Base-by-base conservation (phyloP, 768 basidiomycete genomes). In the Collybia mongolica region DNA sequence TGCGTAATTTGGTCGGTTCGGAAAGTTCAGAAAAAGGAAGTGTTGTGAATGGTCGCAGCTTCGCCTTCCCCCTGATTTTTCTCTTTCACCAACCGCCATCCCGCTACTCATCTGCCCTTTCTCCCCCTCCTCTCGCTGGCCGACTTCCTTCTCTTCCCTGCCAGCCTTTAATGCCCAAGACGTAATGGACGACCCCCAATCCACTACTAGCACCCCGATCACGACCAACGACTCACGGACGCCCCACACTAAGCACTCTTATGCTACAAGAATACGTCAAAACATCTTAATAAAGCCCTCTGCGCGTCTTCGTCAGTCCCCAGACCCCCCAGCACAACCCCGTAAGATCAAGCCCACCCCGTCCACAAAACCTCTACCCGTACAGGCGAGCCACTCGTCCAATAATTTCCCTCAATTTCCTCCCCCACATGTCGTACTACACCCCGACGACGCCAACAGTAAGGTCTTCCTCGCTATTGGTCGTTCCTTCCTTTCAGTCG, bases 381-480 rank as follows among this genome's bases (percentile, higher is more conserved):
- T 57, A 48, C 22, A 54, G 15, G 23, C 44, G 5, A 38, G 24
- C 48, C 20, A 46, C 40, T 40, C 52, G 44, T 3, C 32, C 3
- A 41, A 58, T 52, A 49, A 60, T 37, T 53, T 64, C 15, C 72
- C 77, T 22, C 50, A 65, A 11, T 88, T 87, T 58, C 86, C 88
- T 2, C 79, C 86, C 0, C 75, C 78, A 2, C 66, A 82, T 57
- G 73, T 88, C 65, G 73, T 85, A 49, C 75, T 90, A 17, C 88
- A 90, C 56, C 79, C 82, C 3, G 88, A 90, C 55, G 88, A 90
- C 66, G 83, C 84, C 9, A 72, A 64, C 50, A 85, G 75, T 64
- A 89, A 85, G 64, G 83, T 88, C 49, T 84, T 89, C 56, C 75
- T 83, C 49, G 86, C 88, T 39, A 81, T 90, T 58, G 86, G 79